Percentiles rank a stretch among this genome's conserved stretches.
Conservation (phyloP, 2,329 filamentous ascomycete species). For the Colletotrichum trifolii region DNA sequence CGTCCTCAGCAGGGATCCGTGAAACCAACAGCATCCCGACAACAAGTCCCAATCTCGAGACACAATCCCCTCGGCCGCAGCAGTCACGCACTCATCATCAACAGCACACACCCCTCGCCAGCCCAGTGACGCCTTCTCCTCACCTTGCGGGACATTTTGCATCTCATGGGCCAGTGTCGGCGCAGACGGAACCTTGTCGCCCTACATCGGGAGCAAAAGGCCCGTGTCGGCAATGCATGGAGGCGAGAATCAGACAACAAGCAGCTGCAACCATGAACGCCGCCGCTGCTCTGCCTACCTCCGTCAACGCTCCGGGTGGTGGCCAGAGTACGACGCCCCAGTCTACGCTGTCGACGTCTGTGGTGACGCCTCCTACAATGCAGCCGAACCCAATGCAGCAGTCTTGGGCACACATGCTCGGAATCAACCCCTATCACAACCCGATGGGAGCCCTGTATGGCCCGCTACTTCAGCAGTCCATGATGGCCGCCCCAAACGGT, state of each 20-base stretch:
- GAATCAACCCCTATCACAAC: constrained; percentile 32
- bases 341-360: not conserved
- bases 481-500: constrained; percentile 11
- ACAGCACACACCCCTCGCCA: not conserved
- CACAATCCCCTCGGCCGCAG: no score
- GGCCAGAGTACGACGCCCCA: constrained; percentile 5
- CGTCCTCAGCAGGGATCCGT: no score
- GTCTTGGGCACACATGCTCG: constrained; percentile 26
- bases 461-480: constrained; percentile 29
- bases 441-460: constrained; percentile 25
- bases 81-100: not conserved
- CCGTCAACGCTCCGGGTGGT: not conserved
- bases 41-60: no score
- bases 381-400: constrained; percentile 10
- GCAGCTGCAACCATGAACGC: constrained; percentile 27
- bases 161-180: not conserved
- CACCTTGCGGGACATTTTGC: not conserved
- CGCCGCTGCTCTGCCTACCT: not conserved
- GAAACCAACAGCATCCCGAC: no score
- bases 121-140: not conserved
- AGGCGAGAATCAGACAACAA: constrained; percentile 32
- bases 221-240: constrained; percentile 33
- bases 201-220: constrained; percentile 20
- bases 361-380: no score
- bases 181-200: constrained; percentile 14